Evolutionary conservation across 2,329 filamentous ascomycete species (phyloP), one percentile per base, ranked within the genome.

Genomic region (Fusarium tanahbumbuense): DNA sequence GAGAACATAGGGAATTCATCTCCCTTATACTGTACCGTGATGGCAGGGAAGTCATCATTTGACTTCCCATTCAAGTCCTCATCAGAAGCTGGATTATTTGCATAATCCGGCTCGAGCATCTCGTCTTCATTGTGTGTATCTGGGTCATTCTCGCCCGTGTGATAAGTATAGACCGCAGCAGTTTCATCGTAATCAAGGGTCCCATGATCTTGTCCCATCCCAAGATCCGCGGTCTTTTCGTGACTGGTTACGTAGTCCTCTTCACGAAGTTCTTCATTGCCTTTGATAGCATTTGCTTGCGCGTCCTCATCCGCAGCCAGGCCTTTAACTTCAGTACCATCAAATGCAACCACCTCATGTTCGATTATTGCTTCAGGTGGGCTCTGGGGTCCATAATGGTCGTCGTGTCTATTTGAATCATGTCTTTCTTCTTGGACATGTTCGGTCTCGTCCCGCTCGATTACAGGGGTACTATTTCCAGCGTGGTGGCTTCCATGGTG

Each of bases 1-100:
- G 80, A 81, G 57, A 83, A 81, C 34, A 83, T 74, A 6, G 82
- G 82, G 55, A 80, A 84, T 52, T 83, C 80, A 18, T 83, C 79
- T 37, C 81, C 82, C 56, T 80, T 82, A 62, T 83, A 84, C 48
- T 80, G 78, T 53, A 84, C 82, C 12, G 78, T 81, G 42, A 81
- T 84, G 68, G 71, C 74, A 16, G 77, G 82, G 57, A 73, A 80
- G 2, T 75, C 73, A 10, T 52, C 54, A 22, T 64, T 67, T 46
- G 63, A 49, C 25, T 65, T 61, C 20, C 27, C 54, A n/a, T 53
- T 60, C 27, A 68, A 57, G 25, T 63, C 34, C 9, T 70, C 67
- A 18, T 42, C 55, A 58, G 62, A 58, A 20, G 37, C 34, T 25
- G 55, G 59, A 28, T 50, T 40, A 27, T 63, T 28, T 27, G 47